phyloP scores from a whole-genome alignment of 2,329 filamentous ascomycete species.

The Cladosporium sp. region DNA sequence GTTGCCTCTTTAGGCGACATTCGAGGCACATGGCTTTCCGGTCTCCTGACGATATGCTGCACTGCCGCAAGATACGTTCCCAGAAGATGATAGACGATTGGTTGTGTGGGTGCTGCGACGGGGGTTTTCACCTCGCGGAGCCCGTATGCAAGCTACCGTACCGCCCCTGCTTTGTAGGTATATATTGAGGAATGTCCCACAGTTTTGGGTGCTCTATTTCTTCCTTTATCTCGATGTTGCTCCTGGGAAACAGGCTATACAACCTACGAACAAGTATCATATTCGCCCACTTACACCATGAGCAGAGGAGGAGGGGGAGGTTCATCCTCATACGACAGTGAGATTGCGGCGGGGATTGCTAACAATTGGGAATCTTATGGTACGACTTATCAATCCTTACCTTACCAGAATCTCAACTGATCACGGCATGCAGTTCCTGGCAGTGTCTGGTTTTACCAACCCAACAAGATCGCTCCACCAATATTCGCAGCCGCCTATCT shows the following conservation, averaged over 20 bases:
- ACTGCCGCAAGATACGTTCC: background rate
- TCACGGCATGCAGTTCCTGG: background rate
- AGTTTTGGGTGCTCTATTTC: background rate
- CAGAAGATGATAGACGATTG: background rate
- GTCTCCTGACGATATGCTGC: background rate
- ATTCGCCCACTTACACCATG: background rate
- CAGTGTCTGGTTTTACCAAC: conserved; percentile 25
- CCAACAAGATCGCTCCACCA: conserved; percentile 50
- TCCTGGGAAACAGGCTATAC: too few species aligned
- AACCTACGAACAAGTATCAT: too few species aligned
- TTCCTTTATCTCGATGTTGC: background rate
- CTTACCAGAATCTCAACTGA: background rate
- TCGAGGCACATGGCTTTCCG: conserved; percentile 1
- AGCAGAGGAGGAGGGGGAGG: background rate
- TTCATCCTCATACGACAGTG: background rate
- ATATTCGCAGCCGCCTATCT: conserved; percentile 37
- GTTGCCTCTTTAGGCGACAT: background rate
- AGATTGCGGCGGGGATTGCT: background rate
- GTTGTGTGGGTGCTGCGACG: background rate
- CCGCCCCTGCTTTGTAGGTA: background rate
- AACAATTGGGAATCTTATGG: background rate
- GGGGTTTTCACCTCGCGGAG: background rate
- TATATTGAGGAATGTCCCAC: background rate
- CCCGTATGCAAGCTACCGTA: too few species aligned
- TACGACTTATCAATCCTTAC: background rate